Conservation (phyloP, 306 rosid genomes). For the Ammopiptanthus mongolicus region DNA sequence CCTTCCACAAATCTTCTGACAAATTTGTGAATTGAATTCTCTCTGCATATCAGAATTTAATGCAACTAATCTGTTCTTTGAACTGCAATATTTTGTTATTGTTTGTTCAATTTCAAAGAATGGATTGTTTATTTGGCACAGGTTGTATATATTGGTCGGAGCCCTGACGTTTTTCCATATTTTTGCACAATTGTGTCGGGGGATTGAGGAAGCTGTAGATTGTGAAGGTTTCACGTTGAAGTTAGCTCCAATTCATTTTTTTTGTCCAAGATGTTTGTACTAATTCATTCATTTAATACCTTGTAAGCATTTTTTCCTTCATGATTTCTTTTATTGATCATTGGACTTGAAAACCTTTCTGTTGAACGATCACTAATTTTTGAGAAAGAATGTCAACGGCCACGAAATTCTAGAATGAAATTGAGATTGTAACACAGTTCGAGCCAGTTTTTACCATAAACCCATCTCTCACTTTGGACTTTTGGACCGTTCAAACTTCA, state of each 20-base stretch:
- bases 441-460: background rate
- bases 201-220: conserved; percentile 37
- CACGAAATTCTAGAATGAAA: conserved; percentile 25
- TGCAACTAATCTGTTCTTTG: background rate
- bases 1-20: background rate
- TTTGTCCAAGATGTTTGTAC: conserved; percentile 32
- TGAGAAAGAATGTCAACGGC: conserved; percentile 34
- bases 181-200: conserved; percentile 20
- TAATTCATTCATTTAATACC: conserved; percentile 47
- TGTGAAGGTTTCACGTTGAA: conserved; percentile 24
- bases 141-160: conserved; percentile 31
- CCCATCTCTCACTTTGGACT: background rate
- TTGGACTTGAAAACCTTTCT: conserved; percentile 15
- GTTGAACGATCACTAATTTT: conserved; percentile 13
- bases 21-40: background rate
- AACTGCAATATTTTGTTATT: background rate
- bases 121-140: conserved; percentile 27
- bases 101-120: conserved; percentile 31
- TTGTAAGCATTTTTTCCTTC: conserved; percentile 16
- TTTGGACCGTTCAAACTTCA: background rate
- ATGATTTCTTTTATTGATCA: conserved; percentile 35
- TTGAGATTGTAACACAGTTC: background rate
- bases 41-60: background rate
- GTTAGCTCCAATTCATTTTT: conserved; percentile 32
- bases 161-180: conserved; percentile 20